Percentiles rank a stretch among this genome's conserved stretches.
Conservation (phyloP, 78 protist genomes). For the Thecamonas trahens region DNA sequence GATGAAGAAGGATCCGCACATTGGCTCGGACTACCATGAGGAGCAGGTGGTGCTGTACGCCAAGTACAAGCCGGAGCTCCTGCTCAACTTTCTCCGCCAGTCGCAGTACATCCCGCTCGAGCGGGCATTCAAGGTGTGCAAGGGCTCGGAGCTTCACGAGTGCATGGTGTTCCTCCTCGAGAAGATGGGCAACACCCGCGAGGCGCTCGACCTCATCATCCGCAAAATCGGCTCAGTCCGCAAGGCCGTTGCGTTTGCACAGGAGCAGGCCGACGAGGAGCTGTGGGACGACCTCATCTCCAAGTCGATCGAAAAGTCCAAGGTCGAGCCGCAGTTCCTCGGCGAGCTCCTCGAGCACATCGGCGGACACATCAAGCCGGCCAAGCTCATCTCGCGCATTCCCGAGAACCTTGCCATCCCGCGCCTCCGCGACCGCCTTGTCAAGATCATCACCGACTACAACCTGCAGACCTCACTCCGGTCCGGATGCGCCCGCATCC, state of each 20-base stretch:
- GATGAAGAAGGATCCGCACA: conserved; percentile 48
- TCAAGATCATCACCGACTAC: conserved; percentile 68
- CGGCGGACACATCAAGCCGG: conserved; percentile 74
- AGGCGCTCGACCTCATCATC: conserved; percentile 76
- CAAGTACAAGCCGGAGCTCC: conserved; percentile 35
- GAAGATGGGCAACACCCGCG: conserved; percentile 64
- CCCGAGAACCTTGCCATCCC: conserved; percentile 44
- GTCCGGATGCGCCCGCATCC: conserved; percentile 60
- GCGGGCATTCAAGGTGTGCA: conserved; percentile 33
- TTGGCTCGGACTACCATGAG: conserved; percentile 59
- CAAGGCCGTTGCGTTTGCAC: conserved; percentile 70
- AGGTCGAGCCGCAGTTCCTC: conserved; percentile 13
- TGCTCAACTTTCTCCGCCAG: conserved; percentile 49
- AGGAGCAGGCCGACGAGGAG: conserved; percentile 71
- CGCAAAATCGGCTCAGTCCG: conserved; percentile 53
- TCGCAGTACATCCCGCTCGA: conserved; percentile 51
- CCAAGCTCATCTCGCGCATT: conserved; percentile 50
- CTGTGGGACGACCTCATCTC: conserved; percentile 78
- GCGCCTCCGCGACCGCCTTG: conserved; percentile 54
- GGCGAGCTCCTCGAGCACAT: conserved; percentile 49
- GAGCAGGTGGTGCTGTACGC: conserved; percentile 71
- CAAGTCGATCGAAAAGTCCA: conserved; percentile 41
- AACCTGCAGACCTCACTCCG: conserved; percentile 65
- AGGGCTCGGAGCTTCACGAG: conserved; percentile 46
- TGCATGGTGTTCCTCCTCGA: conserved; percentile 68